These are phyloP conservation scores for Penicillium sp. DNA, from an alignment of 2,329 filamentous ascomycete genomes.

Conservation along the genomic window DNA sequence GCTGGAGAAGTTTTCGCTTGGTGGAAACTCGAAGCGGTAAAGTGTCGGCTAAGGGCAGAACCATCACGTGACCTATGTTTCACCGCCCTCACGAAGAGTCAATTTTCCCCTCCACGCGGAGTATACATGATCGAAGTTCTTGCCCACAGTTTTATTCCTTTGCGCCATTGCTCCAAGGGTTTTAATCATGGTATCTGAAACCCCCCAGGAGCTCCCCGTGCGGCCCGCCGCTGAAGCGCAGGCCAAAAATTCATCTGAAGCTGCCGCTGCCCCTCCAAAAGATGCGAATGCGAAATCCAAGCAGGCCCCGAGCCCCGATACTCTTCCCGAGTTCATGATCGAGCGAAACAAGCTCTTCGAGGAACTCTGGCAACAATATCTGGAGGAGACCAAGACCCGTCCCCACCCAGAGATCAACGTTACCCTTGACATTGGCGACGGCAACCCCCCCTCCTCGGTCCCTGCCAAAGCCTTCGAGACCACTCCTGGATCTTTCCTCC, in stretches of 20 bases:
- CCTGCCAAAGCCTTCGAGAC: slow-evolving; percentile 84
- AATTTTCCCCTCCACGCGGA: slow-evolving; percentile 23
- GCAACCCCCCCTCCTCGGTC: slow-evolving; percentile 39
- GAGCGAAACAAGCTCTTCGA: slow-evolving; percentile 85
- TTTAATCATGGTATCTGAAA: slow-evolving; percentile 35
- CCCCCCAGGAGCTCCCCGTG: slow-evolving; percentile 36
- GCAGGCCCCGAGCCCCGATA: slow-evolving; percentile 27
- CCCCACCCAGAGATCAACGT: slow-evolving; percentile 50
- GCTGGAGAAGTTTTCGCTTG: slow-evolving; percentile 38
- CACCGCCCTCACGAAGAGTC: slow-evolving; percentile 32
- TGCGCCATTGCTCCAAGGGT: slow-evolving; percentile 14
- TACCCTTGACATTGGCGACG: slow-evolving; percentile 44
- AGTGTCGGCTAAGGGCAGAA: slow-evolving; percentile 41
- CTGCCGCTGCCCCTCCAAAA: slow-evolving; percentile 33
- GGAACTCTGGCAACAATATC: slow-evolving; percentile 77
- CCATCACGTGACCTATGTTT: slow-evolving; percentile 26
- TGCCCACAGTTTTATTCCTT: slow-evolving; percentile 23
- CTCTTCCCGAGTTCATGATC: slow-evolving; percentile 72
- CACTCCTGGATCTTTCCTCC: slow-evolving; percentile 74
- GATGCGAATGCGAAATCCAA: slow-evolving; percentile 26
- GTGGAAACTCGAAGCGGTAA: slow-evolving; percentile 47
- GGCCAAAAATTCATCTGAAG: slow-evolving; percentile 18
- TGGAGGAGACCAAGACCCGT: slow-evolving; percentile 65
- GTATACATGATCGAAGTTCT: slow-evolving; percentile 12
- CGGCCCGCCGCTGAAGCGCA: slow-evolving; percentile 33